Evolutionary conservation across 2,329 filamentous ascomycete genomes (phyloP).

Genomic region (Epichloe elymi): DNA sequence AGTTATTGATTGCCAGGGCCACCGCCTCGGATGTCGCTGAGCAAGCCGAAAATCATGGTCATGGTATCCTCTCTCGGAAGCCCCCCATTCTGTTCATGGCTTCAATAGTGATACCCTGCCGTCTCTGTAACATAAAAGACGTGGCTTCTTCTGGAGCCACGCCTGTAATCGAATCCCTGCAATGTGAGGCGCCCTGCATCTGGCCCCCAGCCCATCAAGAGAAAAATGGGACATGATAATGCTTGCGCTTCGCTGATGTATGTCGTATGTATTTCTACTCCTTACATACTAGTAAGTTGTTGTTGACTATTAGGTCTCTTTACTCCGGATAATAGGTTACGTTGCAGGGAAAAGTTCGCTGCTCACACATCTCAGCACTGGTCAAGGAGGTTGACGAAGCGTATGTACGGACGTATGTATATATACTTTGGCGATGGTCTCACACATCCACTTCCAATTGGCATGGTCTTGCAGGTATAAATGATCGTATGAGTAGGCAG

Average conservation of each 20-base stretch:
- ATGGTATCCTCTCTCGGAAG: not conserved
- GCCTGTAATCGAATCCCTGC: not conserved
- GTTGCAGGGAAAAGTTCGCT: not conserved
- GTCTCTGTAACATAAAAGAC: not conserved
- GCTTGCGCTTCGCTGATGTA: not conserved
- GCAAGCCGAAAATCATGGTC: not conserved
- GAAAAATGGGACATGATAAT: not conserved
- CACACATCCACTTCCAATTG: not conserved
- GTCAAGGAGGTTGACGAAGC: not conserved
- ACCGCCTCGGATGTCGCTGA: not conserved
- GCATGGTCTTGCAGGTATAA: not conserved
- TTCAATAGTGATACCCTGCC: not conserved
- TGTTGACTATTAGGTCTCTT: not conserved
- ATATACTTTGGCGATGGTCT: not conserved
- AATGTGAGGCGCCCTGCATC: not conserved
- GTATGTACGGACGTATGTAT: no score
- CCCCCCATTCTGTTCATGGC: not conserved
- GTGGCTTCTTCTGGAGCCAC: not conserved
- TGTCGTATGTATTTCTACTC: no score
- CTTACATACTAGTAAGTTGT: no score
- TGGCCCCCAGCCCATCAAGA: no score
- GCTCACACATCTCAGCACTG: not conserved
- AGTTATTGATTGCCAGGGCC: not conserved
- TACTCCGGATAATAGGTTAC: not conserved
- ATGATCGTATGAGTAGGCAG: not conserved